These are phyloP conservation scores for Stipa capillata DNA, from an alignment of 176 grass and related monocot genomes.

Conservation along the genomic window DNA sequence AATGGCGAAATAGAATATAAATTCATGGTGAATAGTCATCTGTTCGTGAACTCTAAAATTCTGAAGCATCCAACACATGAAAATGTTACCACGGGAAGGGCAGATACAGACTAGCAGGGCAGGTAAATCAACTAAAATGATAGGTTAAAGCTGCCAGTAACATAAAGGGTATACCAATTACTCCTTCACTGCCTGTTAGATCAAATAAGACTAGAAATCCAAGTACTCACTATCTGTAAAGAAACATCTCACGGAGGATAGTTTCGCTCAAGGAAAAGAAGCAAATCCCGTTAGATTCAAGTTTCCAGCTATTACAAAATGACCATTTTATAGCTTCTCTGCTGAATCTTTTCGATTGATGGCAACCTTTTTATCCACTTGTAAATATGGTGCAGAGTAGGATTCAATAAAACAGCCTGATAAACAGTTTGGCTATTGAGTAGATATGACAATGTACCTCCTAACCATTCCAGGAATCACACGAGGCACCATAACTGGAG, in stretches of 20 bases:
- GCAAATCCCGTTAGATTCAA: neutral
- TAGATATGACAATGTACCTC: slow-evolving; percentile 45
- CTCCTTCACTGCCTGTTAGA: neutral
- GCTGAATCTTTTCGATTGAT: neutral
- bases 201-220: neutral
- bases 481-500: slow-evolving; percentile 79
- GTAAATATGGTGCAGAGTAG: neutral
- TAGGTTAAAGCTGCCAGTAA: no score
- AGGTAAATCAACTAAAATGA: neutral
- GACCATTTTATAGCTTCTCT: slow-evolving; percentile 17
- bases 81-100: neutral
- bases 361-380: neutral
- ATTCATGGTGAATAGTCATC: neutral
- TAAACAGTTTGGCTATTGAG: neutral
- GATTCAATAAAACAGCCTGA: slow-evolving; percentile 16
- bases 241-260: neutral
- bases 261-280: neutral
- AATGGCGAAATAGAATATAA: neutral
- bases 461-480: slow-evolving; percentile 84
- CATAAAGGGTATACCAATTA: neutral
- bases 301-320: neutral
- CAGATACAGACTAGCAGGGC: neutral
- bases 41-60: neutral
- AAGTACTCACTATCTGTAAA: neutral
- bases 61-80: neutral